phyloP scores from a whole-genome alignment of 2,329 filamentous ascomycete genomes.

The Leptoxyphium fumago region DNA sequence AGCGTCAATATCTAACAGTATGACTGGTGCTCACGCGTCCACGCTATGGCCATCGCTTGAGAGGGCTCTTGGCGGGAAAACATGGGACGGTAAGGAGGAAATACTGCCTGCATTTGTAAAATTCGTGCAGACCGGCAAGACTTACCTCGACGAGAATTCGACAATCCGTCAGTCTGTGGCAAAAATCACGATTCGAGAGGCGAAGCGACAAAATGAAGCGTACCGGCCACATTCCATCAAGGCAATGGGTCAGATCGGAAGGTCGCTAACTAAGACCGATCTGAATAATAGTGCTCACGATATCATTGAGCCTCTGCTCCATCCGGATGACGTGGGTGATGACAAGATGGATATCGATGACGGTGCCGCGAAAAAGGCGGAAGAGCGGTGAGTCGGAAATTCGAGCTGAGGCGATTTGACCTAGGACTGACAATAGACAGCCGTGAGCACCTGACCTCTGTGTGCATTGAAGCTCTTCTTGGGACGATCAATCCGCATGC shows the following conservation, averaged over 20 bases:
- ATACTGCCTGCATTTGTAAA: slow-evolving; percentile 66
- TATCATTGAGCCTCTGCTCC: slow-evolving; percentile 48
- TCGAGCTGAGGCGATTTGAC: background rate
- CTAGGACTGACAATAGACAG: background rate
- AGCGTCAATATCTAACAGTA: slow-evolving; percentile 31
- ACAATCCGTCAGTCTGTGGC: slow-evolving; percentile 49
- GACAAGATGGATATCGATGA: slow-evolving; percentile 59
- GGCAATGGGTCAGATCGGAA: slow-evolving; percentile 58
- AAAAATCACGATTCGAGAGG: slow-evolving; percentile 70
- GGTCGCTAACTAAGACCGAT: slow-evolving; percentile 51
- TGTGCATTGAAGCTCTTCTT: slow-evolving; percentile 14
- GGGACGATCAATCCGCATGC: slow-evolving; percentile 16
- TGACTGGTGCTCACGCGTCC: slow-evolving; percentile 27
- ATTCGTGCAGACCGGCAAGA: slow-evolving; percentile 53
- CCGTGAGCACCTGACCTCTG: background rate
- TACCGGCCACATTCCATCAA: slow-evolving; percentile 66
- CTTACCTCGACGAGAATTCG: slow-evolving; percentile 41
- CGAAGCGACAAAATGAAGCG: slow-evolving; percentile 74
- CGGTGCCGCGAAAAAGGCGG: slow-evolving; percentile 12
- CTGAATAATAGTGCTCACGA: slow-evolving; percentile 52
- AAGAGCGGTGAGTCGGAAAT: slow-evolving; percentile 12
- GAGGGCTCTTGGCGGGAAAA: slow-evolving; percentile 71
- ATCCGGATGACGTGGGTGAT: slow-evolving; percentile 30
- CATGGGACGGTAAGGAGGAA: slow-evolving; percentile 81
- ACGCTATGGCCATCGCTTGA: slow-evolving; percentile 73